These are phyloP conservation scores for Tricharina praecox DNA, from an alignment of 495 filamentous ascomycete species.

Conservation along the genomic window DNA sequence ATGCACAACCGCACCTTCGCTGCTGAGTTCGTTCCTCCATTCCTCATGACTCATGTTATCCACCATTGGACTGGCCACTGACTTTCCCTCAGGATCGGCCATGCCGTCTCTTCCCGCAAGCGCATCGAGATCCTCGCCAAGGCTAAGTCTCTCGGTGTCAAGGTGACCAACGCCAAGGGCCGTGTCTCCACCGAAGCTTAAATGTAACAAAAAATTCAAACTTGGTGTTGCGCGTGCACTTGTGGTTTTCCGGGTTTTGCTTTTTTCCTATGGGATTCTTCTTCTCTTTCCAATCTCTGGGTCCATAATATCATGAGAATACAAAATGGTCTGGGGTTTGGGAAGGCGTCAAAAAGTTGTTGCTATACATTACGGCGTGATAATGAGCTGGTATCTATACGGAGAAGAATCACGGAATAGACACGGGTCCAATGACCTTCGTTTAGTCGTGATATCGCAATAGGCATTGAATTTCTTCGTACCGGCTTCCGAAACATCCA, in stretches of 20 bases:
- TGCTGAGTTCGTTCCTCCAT: constrained; percentile 67
- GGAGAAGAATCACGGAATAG: too few species aligned
- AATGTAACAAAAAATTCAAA: too few species aligned
- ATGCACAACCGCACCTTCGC: constrained; percentile 99
- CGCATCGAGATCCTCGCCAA: constrained; percentile 78
- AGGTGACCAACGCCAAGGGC: constrained; percentile 98
- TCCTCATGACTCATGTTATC: too few species aligned
- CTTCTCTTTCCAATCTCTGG: constrained; percentile 8
- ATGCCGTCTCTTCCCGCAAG: constrained; percentile 96
- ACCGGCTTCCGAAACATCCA: too few species aligned
- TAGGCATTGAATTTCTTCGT: too few species aligned
- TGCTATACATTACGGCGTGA: too few species aligned
- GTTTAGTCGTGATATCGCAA: too few species aligned
- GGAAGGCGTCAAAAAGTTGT: constrained; percentile 8
- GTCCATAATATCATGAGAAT: constrained; percentile 8
- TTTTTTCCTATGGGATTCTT: constrained; percentile 10
- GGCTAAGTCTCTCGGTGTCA: constrained; percentile 1
- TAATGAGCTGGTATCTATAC: too few species aligned
- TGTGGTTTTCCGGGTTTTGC: not conserved
- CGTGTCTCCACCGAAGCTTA: constrained; percentile 95
- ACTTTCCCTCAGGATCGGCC: constrained; percentile 61
- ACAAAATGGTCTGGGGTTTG: constrained; percentile 5
- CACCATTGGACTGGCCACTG: too few species aligned
- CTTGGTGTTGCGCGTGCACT: constrained; percentile 6
- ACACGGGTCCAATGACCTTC: too few species aligned